Evolutionary conservation across 805 yeast species (phyloP), one percentile per base, ranked within the genome.

Genomic region (Candida gorgasii): DNA sequence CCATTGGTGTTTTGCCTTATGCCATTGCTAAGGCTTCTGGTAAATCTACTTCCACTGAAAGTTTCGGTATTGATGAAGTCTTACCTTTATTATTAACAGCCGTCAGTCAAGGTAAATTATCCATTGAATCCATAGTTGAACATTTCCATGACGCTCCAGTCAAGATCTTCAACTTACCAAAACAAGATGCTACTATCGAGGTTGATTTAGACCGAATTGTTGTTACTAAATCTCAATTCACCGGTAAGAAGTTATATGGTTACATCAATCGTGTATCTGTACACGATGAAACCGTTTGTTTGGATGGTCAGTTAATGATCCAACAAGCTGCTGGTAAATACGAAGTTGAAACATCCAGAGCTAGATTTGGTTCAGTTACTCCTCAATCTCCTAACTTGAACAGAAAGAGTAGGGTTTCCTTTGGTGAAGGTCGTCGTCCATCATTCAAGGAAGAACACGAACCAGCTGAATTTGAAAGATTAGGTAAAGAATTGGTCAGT

Each of bases 261-360:
- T 83, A 89, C 57, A 85, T 92, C 58, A 96, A 89, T 65, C 80
- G 97, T 65, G 97, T 92, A 39, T 76, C 82, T 52, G 72, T 86
- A 62, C 79, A 83, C 48, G 84, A 81, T 44, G 82, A 84, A 61
- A 86, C 96, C 42, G 86, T 84, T 40, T 86, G 89, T 51, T 75
- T 89, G 52, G 97, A 92, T 61, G 96, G 96, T 52, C 79, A 78
- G 43, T 63, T 89, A 39, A 73, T 85, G 52, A 76, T 79, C 37
- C 54, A 64, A 9, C 75, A 73, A 48, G 85, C 86, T 19, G 61
- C 73, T 30, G 96, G 96, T 50, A 73, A 73, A 52, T 60, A 70
- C 41, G 81, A 79, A 40, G 67, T 71, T 45, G 67, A 73, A 31
- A 44, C 48, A 29, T 64, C 75, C 40, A 62, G 70, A 51, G 73